Conservation (phyloP, 345 rosid genomes). For the Iberis pinnata region DNA sequence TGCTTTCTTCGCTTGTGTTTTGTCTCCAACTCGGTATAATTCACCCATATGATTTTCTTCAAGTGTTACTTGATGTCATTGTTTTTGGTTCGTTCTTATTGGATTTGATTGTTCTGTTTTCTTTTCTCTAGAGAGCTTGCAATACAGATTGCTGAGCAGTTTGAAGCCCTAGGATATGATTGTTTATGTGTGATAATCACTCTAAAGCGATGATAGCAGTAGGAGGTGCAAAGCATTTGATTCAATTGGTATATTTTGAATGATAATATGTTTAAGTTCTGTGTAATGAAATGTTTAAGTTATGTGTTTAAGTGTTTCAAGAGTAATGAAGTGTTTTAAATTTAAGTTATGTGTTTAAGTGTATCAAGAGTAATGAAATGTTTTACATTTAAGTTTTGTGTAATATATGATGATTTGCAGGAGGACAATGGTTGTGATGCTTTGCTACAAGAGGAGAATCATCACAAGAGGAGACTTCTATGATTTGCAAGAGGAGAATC, state of each 20-base stretch:
- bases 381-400: too few relatives aligned
- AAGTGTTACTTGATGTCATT: not conserved
- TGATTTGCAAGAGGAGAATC: too few relatives aligned
- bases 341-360: too few relatives aligned
- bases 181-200: conserved; percentile 44
- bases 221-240: conserved; percentile 58
- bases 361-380: too few relatives aligned
- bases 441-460: too few relatives aligned
- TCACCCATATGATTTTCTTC: not conserved
- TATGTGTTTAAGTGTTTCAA: too few relatives aligned
- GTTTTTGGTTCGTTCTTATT: not conserved
- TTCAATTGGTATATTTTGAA: conserved; percentile 53
- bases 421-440: too few relatives aligned
- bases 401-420: too few relatives aligned
- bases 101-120: conserved; percentile 1
- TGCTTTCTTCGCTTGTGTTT: conserved; percentile 80
- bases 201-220: conserved; percentile 49
- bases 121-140: conserved; percentile 68
- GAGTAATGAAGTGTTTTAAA: too few relatives aligned
- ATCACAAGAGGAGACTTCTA: too few relatives aligned
- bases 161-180: conserved; percentile 80
- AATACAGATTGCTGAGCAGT: conserved; percentile 93
- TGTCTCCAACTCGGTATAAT: conserved; percentile 79
- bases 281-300: too few relatives aligned
- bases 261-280: too few relatives aligned